A percentile compares a stretch with the other conserved stretches of the same genome.
These are phyloP conservation scores for Neckera pumila DNA, from an alignment of 225 moss, liverwort and hornwort genomes.

Conservation along the genomic window DNA sequence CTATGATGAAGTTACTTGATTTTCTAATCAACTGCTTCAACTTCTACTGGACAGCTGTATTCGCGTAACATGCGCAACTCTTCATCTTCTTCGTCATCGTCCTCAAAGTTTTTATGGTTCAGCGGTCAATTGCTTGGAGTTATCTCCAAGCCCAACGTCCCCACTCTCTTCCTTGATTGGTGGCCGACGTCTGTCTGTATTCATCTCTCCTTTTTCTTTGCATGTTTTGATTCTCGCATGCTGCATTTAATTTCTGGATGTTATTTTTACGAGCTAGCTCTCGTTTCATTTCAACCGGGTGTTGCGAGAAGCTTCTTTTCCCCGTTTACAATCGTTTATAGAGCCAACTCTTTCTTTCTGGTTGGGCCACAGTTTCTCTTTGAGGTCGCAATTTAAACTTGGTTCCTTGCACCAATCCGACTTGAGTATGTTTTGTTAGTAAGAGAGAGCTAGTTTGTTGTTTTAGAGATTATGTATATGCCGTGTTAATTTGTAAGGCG, in stretches of 20 bases:
- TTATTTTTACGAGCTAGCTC: too few relatives aligned
- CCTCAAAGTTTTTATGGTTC: neutral
- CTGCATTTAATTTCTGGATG: neutral
- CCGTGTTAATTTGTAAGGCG: neutral
- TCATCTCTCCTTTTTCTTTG: neutral
- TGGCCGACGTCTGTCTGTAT: neutral
- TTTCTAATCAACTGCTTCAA: neutral
- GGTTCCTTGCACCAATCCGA: too few relatives aligned
- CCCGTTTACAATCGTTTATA: neutral
- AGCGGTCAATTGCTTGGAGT: neutral
- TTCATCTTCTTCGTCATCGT: neutral
- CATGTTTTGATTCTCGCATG: neutral
- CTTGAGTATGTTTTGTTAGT: neutral
- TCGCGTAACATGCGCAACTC: neutral
- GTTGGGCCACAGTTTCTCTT: neutral
- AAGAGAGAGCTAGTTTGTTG: neutral
- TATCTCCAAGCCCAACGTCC: neutral
- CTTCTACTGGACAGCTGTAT: neutral
- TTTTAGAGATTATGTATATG: neutral
- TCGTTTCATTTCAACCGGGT: neutral
- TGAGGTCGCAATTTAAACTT: neutral
- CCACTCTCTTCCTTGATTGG: neutral
- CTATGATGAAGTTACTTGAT: neutral
- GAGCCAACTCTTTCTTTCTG: neutral
- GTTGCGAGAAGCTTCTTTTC: neutral